Base-by-base conservation (phyloP, 371 early-diverging fungal species). In the Gilbertella persicaria region DNA sequence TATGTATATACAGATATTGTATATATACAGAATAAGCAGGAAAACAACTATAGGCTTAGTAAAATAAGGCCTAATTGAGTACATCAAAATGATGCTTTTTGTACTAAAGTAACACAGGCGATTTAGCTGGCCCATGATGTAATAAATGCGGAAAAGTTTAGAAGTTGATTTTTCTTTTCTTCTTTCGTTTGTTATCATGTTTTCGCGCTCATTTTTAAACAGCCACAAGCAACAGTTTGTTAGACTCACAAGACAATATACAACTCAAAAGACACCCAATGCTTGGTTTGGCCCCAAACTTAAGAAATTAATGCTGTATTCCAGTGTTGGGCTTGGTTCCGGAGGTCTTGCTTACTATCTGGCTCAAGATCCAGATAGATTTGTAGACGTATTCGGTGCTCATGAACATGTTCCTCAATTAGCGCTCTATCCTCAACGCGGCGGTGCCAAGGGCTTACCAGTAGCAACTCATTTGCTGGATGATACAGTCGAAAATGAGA, bases 401-500 rank as follows among this genome's bases (percentile, higher is more conserved):
- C 63, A 62, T 33, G 58, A 61, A 35, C 45, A 54, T 45, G 69
- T 71, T 0, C 69, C 60, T 6, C 19, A 35, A 7, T 55, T 67
- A 10, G 78, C 78, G 1, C 39, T 78, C 13, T 50, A 64, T 58
- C 78, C 78, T 8, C 19, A 61, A 25, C 42, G 55, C 5, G 78
- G 78, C 17, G 78, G 78, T 5, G 20, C 29, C 9, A 73, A 74
- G 40, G 38, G 62, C 3, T 43, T 78, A 5, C 78, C 72, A 0
- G 45, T 78, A 3, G 54, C 62, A 3, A 48, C 52, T 3, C 64
- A 66, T 51, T 57, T 64, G 21, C 21, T 78, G 1, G 74, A 78
- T 37, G 59, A 72, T 33, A 37, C 53, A 5, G 39, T 49, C 3
- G 60, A 67, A 4, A 26, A 51, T 16, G 33, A 21, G 2, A 50